These are phyloP conservation scores for Ophiosphaerella herpotricha DNA, from an alignment of 2,329 filamentous ascomycete genomes.

Conservation along the genomic window DNA sequence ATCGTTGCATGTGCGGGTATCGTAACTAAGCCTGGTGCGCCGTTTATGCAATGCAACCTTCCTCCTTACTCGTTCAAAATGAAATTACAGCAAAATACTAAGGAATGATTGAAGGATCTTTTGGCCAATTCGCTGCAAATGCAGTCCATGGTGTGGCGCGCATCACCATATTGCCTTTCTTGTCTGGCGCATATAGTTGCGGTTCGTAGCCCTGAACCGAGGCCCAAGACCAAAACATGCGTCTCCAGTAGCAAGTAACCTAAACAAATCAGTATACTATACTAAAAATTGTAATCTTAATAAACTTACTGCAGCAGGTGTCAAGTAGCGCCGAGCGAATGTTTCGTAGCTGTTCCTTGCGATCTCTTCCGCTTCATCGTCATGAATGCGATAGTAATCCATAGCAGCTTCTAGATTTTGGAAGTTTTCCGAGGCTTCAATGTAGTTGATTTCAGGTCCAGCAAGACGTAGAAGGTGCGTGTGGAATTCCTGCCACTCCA, in stretches of 20 bases:
- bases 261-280: slow-evolving; percentile 4
- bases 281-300: too few species aligned
- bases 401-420: slow-evolving; percentile 37
- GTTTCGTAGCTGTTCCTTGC: slow-evolving; percentile 38
- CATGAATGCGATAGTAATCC: slow-evolving; percentile 37
- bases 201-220: slow-evolving; percentile 39
- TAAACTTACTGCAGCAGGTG: slow-evolving; percentile 34
- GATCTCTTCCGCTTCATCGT: slow-evolving; percentile 35
- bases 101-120: slow-evolving; percentile 36
- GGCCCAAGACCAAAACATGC: slow-evolving; percentile 36
- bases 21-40: slow-evolving; percentile 15
- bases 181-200: slow-evolving; percentile 29
- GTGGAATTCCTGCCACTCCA: slow-evolving; percentile 43
- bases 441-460: slow-evolving; percentile 38
- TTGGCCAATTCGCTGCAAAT: slow-evolving; percentile 41
- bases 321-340: slow-evolving; percentile 38
- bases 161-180: slow-evolving; percentile 33
- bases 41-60: slow-evolving; percentile 17
- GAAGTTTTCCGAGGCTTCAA: slow-evolving; percentile 39
- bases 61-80: slow-evolving; percentile 3
- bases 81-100: slow-evolving; percentile 6
- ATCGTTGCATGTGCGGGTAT: slow-evolving; percentile 22
- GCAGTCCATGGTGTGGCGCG: slow-evolving; percentile 40
- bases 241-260: slow-evolving; percentile 42
- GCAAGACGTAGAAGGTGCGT: slow-evolving; percentile 39